Base-by-base conservation (phyloP, 1,284 basidiomycete genomes). In the Cerrena zonata region DNA sequence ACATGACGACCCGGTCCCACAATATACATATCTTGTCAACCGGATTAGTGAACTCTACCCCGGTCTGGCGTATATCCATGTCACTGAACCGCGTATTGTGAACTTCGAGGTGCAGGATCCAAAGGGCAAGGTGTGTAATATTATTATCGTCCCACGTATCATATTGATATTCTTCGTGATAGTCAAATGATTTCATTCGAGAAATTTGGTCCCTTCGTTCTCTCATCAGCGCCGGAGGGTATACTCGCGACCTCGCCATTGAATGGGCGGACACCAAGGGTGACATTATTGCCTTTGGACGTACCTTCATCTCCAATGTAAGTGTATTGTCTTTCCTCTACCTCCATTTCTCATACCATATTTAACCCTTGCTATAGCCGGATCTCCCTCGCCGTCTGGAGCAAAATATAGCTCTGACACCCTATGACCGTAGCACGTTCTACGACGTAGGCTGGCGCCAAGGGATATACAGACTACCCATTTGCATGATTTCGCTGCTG, bases 61-160 rank as follows among this genome's bases (percentile, higher is more conserved):
- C n/a, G 58, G 71, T 22, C 64, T 85, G 7, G 79, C 79, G 0
- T 86, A 82, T 59, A 55, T 85, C 19, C 79, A 80, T 61, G 63
- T 70, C 30, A 65, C 75, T 37, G 74, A 77, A 58, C 65, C 69
- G 0, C 59, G 68, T 15, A 59, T 67, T 0, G 56, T 48, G 52
- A 61, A 56, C 47, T 53, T 56, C n/a, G n/a, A 39, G 61, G 25
- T 11, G 54, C 56, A 3, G 53, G 56, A n/a, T 39, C 26, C 47
- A 19, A 52, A 52, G 46, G 51, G 50, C 39, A 50, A 56, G 50
- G 51, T 54, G 47, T 2, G 41, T 50, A 24, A 23, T 42, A n/a
- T 22, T 47, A 18, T 45, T 27, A 18, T 45, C 23, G 13, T 21
- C 18, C 27, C 44, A 50, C 50, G 47, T 36, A n/a, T n/a, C n/a